Evolutionary conservation across 768 basidiomycete genomes (phyloP).

Genomic region (Phaeotremella skinneri): DNA sequence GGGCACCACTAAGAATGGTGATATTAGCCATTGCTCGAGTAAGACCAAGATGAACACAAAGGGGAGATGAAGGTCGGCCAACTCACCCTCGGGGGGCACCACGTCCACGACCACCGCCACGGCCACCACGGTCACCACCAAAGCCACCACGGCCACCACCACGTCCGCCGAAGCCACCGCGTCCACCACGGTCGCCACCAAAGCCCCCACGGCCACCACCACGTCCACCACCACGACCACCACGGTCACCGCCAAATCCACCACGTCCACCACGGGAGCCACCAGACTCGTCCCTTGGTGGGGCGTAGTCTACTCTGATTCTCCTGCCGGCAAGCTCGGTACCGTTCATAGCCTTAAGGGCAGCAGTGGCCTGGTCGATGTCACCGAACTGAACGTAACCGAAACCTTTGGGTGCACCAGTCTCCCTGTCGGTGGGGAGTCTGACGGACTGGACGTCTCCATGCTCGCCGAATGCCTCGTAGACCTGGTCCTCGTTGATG

Average conservation of each 20-base stretch:
- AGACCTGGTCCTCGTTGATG: constrained; percentile 76
- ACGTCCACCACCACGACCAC: constrained; percentile 54
- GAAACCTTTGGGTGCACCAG: constrained; percentile 88
- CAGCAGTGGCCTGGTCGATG: constrained; percentile 74
- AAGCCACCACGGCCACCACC: constrained; percentile 42
- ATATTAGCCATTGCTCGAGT: too few relatives aligned
- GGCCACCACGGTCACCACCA: constrained; percentile 44
- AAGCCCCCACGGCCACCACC: constrained; percentile 51
- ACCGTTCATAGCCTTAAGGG: constrained; percentile 67
- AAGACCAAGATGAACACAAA: too few relatives aligned
- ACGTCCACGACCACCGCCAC: constrained; percentile 53
- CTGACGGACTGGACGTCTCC: constrained; percentile 81
- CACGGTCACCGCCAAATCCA: constrained; percentile 54
- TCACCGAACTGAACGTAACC: constrained; percentile 93
- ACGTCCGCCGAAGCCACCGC: constrained; percentile 53
- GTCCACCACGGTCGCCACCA: constrained; percentile 44
- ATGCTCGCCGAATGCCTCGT: constrained; percentile 85
- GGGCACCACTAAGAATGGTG: constrained; percentile 45
- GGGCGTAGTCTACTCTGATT: constrained; percentile 67
- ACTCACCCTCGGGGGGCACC: constrained; percentile 41
- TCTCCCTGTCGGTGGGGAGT: constrained; percentile 87
- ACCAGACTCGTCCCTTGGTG: constrained; percentile 54
- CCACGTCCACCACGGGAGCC: constrained; percentile 19
- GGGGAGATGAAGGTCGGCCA: too few relatives aligned
- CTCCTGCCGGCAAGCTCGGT: constrained; percentile 75